Conservation (phyloP, 768 basidiomycete species). For the Collybia nuda region DNA sequence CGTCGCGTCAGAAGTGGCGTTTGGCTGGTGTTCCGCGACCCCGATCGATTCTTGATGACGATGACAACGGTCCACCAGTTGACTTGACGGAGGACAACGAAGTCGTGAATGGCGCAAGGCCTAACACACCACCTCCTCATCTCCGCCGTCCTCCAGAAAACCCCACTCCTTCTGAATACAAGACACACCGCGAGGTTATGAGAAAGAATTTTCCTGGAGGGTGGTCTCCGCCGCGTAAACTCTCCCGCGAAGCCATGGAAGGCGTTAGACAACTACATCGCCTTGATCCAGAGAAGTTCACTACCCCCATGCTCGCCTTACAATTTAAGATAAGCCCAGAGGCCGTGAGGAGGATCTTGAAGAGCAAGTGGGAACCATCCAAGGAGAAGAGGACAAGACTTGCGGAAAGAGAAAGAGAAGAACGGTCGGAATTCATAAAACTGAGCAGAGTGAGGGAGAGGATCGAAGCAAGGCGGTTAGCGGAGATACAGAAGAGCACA, state of each 20-base stretch:
- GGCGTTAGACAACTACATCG: conserved; percentile 67
- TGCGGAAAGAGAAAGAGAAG: conserved; percentile 49
- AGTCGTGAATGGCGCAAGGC: conserved; percentile 40
- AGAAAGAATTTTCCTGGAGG: conserved; percentile 59
- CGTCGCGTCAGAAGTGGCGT: conserved; percentile 35
- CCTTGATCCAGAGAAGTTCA: conserved; percentile 63
- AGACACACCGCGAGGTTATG: conserved; percentile 49
- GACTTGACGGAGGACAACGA: conserved; percentile 56
- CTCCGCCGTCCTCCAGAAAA: conserved; percentile 34
- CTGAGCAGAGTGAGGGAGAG: conserved; percentile 42
- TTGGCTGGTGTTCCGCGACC: conserved; percentile 36
- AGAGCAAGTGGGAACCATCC: conserved; percentile 69
- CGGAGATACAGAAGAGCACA: conserved; percentile 21
- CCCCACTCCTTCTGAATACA: conserved; percentile 49
- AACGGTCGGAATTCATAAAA: conserved; percentile 36
- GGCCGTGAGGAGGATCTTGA: conserved; percentile 76
- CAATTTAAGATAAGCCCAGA: conserved; percentile 81
- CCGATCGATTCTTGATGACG: conserved; percentile 48
- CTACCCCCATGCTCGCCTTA: conserved; percentile 67
- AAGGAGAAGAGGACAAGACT: conserved; percentile 49
- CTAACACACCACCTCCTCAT: conserved; percentile 34
- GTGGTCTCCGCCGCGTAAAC: conserved; percentile 79
- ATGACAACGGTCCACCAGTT: conserved; percentile 30
- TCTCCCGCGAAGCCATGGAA: conserved; percentile 85
- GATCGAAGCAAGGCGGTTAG: conserved; percentile 31